Conservation (phyloP, 2,329 filamentous ascomycete species). For the Phoma sp. region DNA sequence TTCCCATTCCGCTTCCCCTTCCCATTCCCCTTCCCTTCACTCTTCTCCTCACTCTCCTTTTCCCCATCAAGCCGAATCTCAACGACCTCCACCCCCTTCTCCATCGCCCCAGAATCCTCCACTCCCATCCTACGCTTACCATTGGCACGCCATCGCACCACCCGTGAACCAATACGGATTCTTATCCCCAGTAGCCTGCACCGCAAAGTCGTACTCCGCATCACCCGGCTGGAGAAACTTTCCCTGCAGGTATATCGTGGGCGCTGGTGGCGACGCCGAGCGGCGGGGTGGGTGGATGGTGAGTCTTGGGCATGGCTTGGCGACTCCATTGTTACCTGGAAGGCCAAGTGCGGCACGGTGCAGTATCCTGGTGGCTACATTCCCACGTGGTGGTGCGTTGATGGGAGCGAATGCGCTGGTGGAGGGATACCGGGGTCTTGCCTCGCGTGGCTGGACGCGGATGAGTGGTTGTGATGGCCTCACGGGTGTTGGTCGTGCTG, state of each 20-base stretch:
- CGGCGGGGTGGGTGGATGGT: not conserved
- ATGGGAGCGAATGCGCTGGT: no score
- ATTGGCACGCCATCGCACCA: no score
- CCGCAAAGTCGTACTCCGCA: not conserved
- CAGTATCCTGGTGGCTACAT: no score
- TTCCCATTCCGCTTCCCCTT: not conserved
- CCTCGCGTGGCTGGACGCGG: no score
- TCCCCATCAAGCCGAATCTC: not conserved
- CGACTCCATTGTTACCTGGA: not conserved
- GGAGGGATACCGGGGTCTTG: no score
- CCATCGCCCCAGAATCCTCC: not conserved
- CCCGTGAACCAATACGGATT: not conserved
- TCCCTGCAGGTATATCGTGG: not conserved
- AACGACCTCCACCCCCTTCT: not conserved
- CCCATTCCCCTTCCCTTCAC: not conserved
- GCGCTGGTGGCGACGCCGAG: not conserved
- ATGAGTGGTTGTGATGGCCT: no score
- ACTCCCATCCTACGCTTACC: not conserved
- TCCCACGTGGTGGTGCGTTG: no score
- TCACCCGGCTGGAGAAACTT: not conserved
- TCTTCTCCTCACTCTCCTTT: not conserved
- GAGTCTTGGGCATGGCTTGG: not conserved
- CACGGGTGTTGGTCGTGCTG: no score
- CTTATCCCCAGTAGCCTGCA: not conserved
- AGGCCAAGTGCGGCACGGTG: not conserved